Evolutionary conservation across 495 filamentous ascomycete genomes (phyloP).

Genomic region (Lasiosphaeria ovina): DNA sequence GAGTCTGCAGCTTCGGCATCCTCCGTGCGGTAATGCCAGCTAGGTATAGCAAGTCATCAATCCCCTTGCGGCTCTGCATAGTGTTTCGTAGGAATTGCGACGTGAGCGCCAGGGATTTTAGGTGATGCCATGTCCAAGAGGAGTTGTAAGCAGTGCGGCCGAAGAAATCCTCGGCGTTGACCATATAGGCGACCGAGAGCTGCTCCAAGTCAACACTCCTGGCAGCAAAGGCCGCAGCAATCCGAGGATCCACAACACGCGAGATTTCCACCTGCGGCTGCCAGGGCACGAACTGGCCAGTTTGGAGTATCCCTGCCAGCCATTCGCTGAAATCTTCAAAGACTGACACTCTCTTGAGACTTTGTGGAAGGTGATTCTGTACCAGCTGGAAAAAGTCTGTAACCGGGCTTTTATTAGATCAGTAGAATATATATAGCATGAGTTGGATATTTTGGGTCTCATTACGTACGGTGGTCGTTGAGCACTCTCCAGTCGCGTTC

Average conservation of each 20-base stretch:
- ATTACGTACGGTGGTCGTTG: slow-evolving; percentile 10
- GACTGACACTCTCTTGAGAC: slow-evolving; percentile 14
- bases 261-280: background rate
- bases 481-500: background rate
- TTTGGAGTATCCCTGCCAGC: slow-evolving; percentile 1
- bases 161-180: slow-evolving; percentile 17
- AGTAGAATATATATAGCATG: slow-evolving; percentile 5
- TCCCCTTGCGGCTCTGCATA: background rate
- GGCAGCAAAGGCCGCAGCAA: slow-evolving; percentile 12
- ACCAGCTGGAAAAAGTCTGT: slow-evolving; percentile 7
- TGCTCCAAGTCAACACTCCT: slow-evolving; percentile 14
- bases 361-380: slow-evolving; percentile 12
- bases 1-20: slow-evolving; percentile 30
- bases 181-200: slow-evolving; percentile 15
- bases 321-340: slow-evolving; percentile 18
- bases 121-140: slow-evolving; percentile 13
- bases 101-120: slow-evolving; percentile 17
- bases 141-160: slow-evolving; percentile 5
- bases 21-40: slow-evolving; percentile 11
- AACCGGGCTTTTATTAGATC: slow-evolving; percentile 1
- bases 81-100: slow-evolving; percentile 7
- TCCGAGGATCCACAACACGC: slow-evolving; percentile 8
- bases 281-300: slow-evolving; percentile 4
- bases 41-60: slow-evolving; percentile 7
- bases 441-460: background rate